Evolutionary conservation across 2,329 filamentous ascomycete species (phyloP), one percentile per base, ranked within the genome.

Genomic region (Epichloe hybrida): DNA sequence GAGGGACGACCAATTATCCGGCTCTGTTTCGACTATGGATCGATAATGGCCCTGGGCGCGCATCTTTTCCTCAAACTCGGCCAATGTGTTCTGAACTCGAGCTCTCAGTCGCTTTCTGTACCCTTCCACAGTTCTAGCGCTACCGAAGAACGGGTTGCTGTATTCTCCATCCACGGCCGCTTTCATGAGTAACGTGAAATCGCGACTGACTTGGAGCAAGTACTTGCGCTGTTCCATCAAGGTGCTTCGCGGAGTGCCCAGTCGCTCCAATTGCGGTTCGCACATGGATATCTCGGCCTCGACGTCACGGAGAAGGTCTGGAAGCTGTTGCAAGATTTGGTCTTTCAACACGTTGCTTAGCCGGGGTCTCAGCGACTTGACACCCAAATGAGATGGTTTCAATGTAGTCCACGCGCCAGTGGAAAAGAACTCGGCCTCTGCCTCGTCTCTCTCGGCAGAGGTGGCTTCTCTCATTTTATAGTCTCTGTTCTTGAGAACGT

Each of bases 101-200:
- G 79, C 77, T 0, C 79, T 70, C 4, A 84, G 64, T 0, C 77
- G 70, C 38, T 66, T 72, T 0, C 59, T 45, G 35, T 71, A 70
- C 1, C 66, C 69, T 0, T 54, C 20, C 0, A 65, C 59, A 20
- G 63, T 58, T 21, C 27, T 46, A 3, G 52, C 50, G 6, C 35
- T 50, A 3, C 62, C 67, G 52, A 82, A 82, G 60, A 81, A 83
- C 0, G 56, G 15, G 52, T 74, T 61, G 2, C 64, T 68, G 52
- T 81, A 83, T 0, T 64, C 66, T 0, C 79, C 79, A n/a, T 75
- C 67, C 0, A 74, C 59, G 0, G 75, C 72, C 3, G 67, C 65
- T 48, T 66, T 70, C 5, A 75, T 55, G 3, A 80, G 62, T 2
- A 59, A 57, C 5, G 71, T 67, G 49, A 77, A 76, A 0, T 58